Conservation (phyloP, 2,329 filamentous ascomycete genomes). For the Xylariaceae sp. region DNA sequence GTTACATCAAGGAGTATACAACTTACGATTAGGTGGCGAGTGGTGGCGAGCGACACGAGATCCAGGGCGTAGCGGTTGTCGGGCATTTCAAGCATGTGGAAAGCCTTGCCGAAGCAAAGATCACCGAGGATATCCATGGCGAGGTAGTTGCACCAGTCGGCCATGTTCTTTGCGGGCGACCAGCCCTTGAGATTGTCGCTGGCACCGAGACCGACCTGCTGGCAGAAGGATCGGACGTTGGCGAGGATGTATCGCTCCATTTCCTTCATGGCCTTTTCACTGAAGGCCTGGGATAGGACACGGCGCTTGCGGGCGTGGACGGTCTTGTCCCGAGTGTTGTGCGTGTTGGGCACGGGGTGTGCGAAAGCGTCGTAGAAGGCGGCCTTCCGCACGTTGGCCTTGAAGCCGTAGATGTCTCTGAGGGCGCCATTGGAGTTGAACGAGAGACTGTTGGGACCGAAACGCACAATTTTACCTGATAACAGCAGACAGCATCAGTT, state of each 20-base stretch:
- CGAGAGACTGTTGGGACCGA: constrained; percentile 70
- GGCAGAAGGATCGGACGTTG: constrained; percentile 63
- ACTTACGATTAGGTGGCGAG: constrained; percentile 62
- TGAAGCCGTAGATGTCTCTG: constrained; percentile 61
- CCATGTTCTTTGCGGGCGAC: constrained; percentile 56
- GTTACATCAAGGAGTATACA: background rate
- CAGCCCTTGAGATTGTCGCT: constrained; percentile 49
- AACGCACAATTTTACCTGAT: constrained; percentile 62
- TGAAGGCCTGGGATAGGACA: constrained; percentile 67
- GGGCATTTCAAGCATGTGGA: constrained; percentile 54
- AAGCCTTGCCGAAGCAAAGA: constrained; percentile 56
- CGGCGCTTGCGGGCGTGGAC: constrained; percentile 66
- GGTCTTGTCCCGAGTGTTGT: constrained; percentile 64
- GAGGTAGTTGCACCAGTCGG: constrained; percentile 57
- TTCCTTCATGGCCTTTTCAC: constrained; percentile 58
- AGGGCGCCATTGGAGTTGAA: constrained; percentile 68
- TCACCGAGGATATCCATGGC: constrained; percentile 60
- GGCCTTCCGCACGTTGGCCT: constrained; percentile 59
- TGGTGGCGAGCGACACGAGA: constrained; percentile 62
- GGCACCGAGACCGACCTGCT: constrained; percentile 44
- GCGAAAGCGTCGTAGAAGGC: constrained; percentile 71
- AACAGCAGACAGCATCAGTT: constrained; percentile 7
- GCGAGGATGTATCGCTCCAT: constrained; percentile 63
- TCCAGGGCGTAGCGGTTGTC: constrained; percentile 63
- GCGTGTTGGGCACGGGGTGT: constrained; percentile 65